phyloP scores from a whole-genome alignment of 306 rosid species.

The Malus domestica region DNA sequence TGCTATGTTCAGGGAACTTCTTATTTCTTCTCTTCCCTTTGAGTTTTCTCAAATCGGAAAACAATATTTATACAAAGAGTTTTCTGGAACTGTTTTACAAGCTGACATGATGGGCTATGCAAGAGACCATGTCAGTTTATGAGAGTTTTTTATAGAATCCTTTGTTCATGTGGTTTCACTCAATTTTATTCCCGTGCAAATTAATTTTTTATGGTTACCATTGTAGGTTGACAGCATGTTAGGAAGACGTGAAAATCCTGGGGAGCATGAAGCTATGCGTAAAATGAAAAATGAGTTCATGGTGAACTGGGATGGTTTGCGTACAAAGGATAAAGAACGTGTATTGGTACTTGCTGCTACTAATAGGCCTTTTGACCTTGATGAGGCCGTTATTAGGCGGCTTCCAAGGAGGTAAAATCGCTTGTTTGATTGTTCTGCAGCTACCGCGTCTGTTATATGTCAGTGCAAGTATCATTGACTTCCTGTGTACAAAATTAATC shows the following conservation, averaged over 20 bases:
- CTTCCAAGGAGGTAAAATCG: conserved; percentile 75
- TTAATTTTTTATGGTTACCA: conserved; percentile 7
- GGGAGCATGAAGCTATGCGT: conserved; percentile 97
- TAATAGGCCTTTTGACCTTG: conserved; percentile 95
- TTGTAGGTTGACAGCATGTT: conserved; percentile 95
- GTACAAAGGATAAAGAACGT: conserved; percentile 90
- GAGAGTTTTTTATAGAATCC: neutral
- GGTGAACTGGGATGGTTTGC: conserved; percentile 98
- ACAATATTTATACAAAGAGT: neutral
- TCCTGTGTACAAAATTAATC: neutral
- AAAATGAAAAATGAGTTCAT: conserved; percentile 98
- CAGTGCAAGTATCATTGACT: neutral
- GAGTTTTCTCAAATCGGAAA: neutral
- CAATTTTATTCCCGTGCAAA: neutral
- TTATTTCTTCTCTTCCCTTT: neutral
- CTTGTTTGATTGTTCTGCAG: neutral
- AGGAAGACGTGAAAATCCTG: conserved; percentile 91
- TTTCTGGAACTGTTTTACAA: neutral
- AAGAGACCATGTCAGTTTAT: neutral
- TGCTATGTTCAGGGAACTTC: neutral
- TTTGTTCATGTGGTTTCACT: neutral
- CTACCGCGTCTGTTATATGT: neutral
- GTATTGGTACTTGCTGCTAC: conserved; percentile 96
- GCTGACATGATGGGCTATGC: neutral
- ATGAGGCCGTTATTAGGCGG: conserved; percentile 97